A percentile compares a stretch with the other conserved stretches of the same genome.
These are phyloP conservation scores for Cystofilobasidium capitatum DNA, from an alignment of 768 basidiomycete species.

Conservation along the genomic window DNA sequence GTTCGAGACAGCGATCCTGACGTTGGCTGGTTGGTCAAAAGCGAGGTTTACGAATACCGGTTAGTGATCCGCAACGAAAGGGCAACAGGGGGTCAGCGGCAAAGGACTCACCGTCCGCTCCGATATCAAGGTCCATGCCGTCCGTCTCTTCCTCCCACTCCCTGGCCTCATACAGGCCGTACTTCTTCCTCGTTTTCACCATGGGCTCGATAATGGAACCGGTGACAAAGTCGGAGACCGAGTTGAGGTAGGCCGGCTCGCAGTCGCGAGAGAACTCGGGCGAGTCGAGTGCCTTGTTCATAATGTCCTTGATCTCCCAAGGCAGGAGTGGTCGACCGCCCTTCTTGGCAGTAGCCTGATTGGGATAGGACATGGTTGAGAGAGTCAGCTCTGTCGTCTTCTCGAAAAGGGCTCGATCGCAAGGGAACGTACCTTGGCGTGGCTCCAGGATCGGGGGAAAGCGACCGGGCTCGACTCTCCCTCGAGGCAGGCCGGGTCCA, in stretches of 20 bases:
- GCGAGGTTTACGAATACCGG: not conserved
- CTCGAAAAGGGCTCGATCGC: not conserved
- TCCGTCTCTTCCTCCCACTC: constrained; percentile 62
- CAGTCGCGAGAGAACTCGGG: constrained; percentile 33
- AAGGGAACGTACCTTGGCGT: constrained; percentile 54
- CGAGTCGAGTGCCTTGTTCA: constrained; percentile 51
- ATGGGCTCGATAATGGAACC: constrained; percentile 58
- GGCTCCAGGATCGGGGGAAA: constrained; percentile 73
- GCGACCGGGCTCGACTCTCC: constrained; percentile 92
- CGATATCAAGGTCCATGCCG: constrained; percentile 64
- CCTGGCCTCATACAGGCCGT: constrained; percentile 75
- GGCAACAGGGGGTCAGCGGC: not conserved
- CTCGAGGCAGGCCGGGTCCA: constrained; percentile 93
- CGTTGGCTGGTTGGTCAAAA: constrained; percentile 39
- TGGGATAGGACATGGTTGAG: not conserved
- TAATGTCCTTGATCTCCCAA: constrained; percentile 69
- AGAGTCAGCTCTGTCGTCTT: not conserved
- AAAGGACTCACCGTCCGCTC: constrained; percentile 53
- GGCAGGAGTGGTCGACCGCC: constrained; percentile 60
- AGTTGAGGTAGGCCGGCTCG: constrained; percentile 37
- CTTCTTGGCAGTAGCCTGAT: constrained; percentile 57
- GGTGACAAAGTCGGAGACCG: constrained; percentile 53
- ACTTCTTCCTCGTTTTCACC: constrained; percentile 55
- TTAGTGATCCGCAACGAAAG: not conserved
- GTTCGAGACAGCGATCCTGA: constrained; percentile 74